Conservation (phyloP, 2,329 filamentous ascomycete species). For the Paecilomyces fulvus region DNA sequence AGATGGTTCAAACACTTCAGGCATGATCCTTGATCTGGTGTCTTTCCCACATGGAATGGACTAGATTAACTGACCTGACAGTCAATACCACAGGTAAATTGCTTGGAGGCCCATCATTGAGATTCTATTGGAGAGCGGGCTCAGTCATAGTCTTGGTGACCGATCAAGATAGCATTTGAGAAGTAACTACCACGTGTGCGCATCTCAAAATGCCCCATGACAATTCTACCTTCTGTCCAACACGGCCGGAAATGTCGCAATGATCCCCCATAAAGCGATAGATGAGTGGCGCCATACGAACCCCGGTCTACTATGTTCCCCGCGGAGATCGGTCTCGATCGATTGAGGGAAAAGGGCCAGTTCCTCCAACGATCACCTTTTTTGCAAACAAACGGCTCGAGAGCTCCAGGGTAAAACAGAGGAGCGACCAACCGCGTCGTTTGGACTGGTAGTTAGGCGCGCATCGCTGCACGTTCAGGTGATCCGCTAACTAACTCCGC, state of each 20-base stretch:
- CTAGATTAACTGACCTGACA: background rate
- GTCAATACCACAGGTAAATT: background rate
- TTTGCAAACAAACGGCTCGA: background rate
- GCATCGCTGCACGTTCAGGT: background rate
- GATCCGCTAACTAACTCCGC: conserved; percentile 1
- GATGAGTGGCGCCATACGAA: background rate
- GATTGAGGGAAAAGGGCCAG: background rate
- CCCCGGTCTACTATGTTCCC: background rate
- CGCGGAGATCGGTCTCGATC: background rate
- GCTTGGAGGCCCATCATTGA: background rate
- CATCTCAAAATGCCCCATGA: background rate
- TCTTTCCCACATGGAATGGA: too few relatives aligned
- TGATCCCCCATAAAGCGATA: background rate
- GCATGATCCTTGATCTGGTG: too few relatives aligned
- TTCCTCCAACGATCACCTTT: background rate
- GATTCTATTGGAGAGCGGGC: background rate
- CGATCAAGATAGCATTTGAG: background rate
- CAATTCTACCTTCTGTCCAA: background rate
- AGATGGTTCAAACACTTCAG: too few relatives aligned
- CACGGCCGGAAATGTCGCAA: background rate
- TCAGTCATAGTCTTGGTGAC: background rate
- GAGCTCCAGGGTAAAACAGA: background rate
- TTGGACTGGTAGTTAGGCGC: background rate
- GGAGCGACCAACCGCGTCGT: background rate
- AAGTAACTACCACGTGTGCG: background rate